Percentiles rank a stretch among this genome's conserved stretches.
Conservation (phyloP, 768 basidiomycete species). For the Nidula microcarpa region DNA sequence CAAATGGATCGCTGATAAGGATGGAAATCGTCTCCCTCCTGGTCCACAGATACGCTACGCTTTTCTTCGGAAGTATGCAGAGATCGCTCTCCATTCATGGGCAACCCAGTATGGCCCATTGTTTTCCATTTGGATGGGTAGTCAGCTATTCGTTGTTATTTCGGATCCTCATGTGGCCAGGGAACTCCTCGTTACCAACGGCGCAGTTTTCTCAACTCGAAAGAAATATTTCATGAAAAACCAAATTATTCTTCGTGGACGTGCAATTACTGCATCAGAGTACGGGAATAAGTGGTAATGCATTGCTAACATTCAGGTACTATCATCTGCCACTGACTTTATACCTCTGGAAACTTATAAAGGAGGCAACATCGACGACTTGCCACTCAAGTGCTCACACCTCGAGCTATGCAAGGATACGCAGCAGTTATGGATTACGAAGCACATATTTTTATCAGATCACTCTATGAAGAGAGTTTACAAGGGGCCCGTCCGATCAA, state of each 20-base stretch:
- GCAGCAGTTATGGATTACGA: slow-evolving; percentile 32
- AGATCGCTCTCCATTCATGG: slow-evolving; percentile 27
- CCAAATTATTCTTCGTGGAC: slow-evolving; percentile 25
- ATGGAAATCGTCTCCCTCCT: too few relatives aligned
- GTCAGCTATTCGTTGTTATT: slow-evolving; percentile 33
- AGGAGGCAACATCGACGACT: too few relatives aligned
- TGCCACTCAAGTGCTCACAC: slow-evolving; percentile 24
- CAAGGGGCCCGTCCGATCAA: slow-evolving; percentile 30
- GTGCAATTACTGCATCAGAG: slow-evolving; percentile 26
- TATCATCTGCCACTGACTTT: background rate
- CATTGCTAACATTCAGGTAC: background rate
- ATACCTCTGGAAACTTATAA: too few relatives aligned
- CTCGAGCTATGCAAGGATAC: slow-evolving; percentile 30
- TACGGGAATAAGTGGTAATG: slow-evolving; percentile 28
- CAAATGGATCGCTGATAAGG: slow-evolving; percentile 6
- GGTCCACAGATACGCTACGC: slow-evolving; percentile 20
- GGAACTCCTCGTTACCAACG: slow-evolving; percentile 31
- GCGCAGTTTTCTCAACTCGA: slow-evolving; percentile 28
- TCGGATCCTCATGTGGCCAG: too few relatives aligned
- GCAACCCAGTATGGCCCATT: slow-evolving; percentile 26
- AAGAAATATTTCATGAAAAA: slow-evolving; percentile 31
- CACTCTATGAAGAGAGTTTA: slow-evolving; percentile 26
- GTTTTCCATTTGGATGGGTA: slow-evolving; percentile 34
- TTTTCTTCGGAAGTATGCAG: slow-evolving; percentile 29
- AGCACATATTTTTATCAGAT: slow-evolving; percentile 30